Percentiles rank a stretch among this genome's conserved stretches.
These are phyloP conservation scores for Penicillium paneum DNA, from an alignment of 2,329 filamentous ascomycete genomes.

Conservation along the genomic window DNA sequence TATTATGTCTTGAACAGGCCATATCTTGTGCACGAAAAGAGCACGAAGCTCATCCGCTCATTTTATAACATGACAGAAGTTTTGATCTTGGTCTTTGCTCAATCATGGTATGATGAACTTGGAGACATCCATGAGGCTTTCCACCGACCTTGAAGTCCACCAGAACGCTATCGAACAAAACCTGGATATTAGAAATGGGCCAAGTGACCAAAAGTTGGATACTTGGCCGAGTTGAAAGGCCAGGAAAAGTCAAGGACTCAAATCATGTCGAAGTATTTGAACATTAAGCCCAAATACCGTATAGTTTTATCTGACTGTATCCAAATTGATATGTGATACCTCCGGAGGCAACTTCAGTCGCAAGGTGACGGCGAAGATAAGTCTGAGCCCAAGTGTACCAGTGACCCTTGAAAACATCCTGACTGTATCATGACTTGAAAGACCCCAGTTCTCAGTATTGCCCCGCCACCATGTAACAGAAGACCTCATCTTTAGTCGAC, in stretches of 20 bases:
- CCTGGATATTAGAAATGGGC: too few relatives aligned
- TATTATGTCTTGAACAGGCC: neutral
- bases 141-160: neutral
- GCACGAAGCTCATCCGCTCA: too few relatives aligned
- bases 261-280: neutral
- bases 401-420: too few relatives aligned
- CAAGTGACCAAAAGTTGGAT: too few relatives aligned
- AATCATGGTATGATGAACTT: neutral
- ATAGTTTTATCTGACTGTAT: neutral
- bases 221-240: too few relatives aligned
- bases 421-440: neutral
- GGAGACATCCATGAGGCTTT: neutral
- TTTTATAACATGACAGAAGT: neutral
- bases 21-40: neutral
- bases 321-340: neutral
- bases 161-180: neutral
- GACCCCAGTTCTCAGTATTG: neutral
- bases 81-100: neutral
- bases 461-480: neutral
- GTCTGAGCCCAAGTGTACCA: neutral
- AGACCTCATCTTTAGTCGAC: neutral
- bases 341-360: neutral
- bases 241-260: neutral
- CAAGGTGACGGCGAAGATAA: neutral
- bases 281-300: neutral